Base-by-base conservation (phyloP, 192 early-diverging fungal genomes). In the Backusella parvicylindrica region DNA sequence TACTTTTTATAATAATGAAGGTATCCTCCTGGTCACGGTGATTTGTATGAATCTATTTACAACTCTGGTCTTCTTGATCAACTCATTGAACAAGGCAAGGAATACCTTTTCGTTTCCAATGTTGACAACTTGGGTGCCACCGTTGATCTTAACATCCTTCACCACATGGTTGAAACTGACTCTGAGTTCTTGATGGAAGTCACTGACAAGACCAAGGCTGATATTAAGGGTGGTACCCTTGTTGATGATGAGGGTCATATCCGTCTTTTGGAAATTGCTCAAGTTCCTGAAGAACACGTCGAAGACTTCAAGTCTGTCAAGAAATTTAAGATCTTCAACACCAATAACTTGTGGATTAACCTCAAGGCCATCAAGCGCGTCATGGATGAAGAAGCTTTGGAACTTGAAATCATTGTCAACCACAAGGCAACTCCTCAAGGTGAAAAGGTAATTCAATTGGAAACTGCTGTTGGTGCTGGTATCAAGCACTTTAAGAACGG, bases 241-340 rank as follows among this genome's bases (percentile, higher is more conserved):
- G 96, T 99, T 75, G 97, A 99, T 76, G 98, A 99, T 85, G 96
- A 98, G 68, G 97, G 95, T 35, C 84, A 88, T 71, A 91, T 99
- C 75, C 92, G 96, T 41, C 88, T 99, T 64, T 89, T 98, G 8
- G 98, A 99, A 87, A 96, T 99, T 79, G 98, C 98, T 12, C 98
- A 99, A 86, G 98, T 99, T n/a, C 96, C 98, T 28, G 82, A 90
- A 68, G 95, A 95, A 72, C 94, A 98, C 77, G 92, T 97, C 18
- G 96, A 99, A 81, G 98, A 99, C 77, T 99, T 99, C 84, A 99
- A 99, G 86, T 93, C 92, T 64, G 91, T 99, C 86, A 99, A 98
- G 83, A 99, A 99, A 87, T 99, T 99, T 90, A 95, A 97, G 92
- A 97, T 98, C 82, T 98, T 98, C 88, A 99, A 99, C 90, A 99